These are phyloP conservation scores for Botrytis hyacinthi DNA, from an alignment of 2,329 filamentous ascomycete species.

Conservation along the genomic window DNA sequence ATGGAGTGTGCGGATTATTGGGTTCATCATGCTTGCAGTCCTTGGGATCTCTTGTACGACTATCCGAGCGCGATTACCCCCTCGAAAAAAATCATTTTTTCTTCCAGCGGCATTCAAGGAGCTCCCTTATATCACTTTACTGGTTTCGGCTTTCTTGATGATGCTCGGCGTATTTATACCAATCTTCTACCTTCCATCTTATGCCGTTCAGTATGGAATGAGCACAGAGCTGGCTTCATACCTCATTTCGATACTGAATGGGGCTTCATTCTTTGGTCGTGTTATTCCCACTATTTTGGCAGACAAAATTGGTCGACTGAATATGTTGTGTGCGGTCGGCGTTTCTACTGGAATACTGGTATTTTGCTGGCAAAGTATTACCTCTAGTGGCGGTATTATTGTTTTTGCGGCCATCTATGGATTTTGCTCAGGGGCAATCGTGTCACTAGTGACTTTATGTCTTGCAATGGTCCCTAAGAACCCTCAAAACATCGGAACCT, in stretches of 20 bases:
- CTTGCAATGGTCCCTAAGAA: constrained; percentile 50
- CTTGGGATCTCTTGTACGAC: constrained; percentile 2
- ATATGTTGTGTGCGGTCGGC: constrained; percentile 13
- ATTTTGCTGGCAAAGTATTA: constrained; percentile 21
- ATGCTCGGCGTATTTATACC: constrained; percentile 52
- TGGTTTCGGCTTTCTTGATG: constrained; percentile 36
- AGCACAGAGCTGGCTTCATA: constrained; percentile 47
- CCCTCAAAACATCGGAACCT: constrained; percentile 65
- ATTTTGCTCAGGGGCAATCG: constrained; percentile 35
- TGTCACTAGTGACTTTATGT: constrained; percentile 33
- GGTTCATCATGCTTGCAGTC: constrained; percentile 44
- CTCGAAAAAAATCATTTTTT: constrained; percentile 18
- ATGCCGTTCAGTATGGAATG: constrained; percentile 49
- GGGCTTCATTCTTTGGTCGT: constrained; percentile 19
- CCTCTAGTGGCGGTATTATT: constrained; percentile 12
- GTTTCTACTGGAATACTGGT: constrained; percentile 17
- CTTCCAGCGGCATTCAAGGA: constrained; percentile 19
- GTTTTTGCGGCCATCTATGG: constrained; percentile 22
- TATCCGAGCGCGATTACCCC: constrained; percentile 12
- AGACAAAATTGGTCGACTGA: constrained; percentile 38
- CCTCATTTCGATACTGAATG: constrained; percentile 50
- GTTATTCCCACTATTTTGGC: constrained; percentile 19
- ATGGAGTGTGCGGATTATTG: constrained; percentile 34
- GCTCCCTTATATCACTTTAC: constrained; percentile 2
- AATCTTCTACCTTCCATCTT: constrained; percentile 45